Base-by-base conservation (phyloP, 192 early-diverging fungal genomes). In the Phycomyces blakesleeanus region DNA sequence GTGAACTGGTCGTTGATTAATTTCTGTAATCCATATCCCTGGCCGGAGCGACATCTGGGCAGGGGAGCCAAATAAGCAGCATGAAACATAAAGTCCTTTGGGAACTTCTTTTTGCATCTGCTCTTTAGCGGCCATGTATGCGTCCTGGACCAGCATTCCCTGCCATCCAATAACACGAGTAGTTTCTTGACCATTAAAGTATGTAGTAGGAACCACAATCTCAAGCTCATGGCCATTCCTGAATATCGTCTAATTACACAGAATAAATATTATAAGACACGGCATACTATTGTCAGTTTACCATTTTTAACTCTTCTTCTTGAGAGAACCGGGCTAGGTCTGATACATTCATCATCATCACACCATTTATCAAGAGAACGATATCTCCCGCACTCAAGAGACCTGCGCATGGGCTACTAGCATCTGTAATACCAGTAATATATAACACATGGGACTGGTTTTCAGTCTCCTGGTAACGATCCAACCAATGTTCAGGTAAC, bases 161-260 rank as follows among this genome's bases (percentile, higher is more conserved):
- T 89, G 86, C 94, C 94, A 97, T 22, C 83, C 75, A 29, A 97
- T 76, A 6, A 93, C 74, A 39, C 87, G 83, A 16, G 75, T 77
- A 1, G 84, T 89, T 21, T 80, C 85, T 38, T 77, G 71, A 5
- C 80, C 80, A 42, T 74, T 53, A 61, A 69, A 70, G 8, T 77
- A 75, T 3, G 79, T 83, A 0, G 89, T 89, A 21, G 85, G 83
- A 0, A 95, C 89, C 8, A 55, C 61, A 24, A 97, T 26, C 0
- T 64, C 71, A 51, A 88, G 51, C 66, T 89, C 92, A 59, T 82
- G 49, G 57, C 87, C 89, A 54, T 90, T 81, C 27, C 95, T 83
- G 58, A 97, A 64, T 20, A 92, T 65, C 15, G 70, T 72, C 83
- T 83, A 64, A 9, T 18, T 55, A 15, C 18, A 56, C 22, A 39